A percentile compares a stretch with the other conserved stretches of the same genome.
phyloP scores from a whole-genome alignment of 2,329 filamentous ascomycete genomes.

The Sarocladiaceae sp. region DNA sequence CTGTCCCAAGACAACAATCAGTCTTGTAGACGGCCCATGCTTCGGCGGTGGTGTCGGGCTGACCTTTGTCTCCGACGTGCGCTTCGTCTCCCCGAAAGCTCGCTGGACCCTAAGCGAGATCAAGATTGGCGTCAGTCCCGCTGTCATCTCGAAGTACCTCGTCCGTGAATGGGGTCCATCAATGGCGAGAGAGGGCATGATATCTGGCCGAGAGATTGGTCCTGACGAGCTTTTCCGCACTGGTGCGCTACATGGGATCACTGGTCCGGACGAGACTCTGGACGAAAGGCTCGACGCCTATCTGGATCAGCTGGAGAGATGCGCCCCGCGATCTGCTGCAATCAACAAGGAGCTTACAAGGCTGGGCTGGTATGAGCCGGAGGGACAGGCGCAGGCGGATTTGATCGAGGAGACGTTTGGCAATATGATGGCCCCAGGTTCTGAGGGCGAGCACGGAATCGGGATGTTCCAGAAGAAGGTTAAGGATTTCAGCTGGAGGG shows the following conservation, averaged over 20 bases:
- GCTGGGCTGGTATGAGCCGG: slow-evolving; percentile 17
- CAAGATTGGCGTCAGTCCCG: slow-evolving; percentile 32
- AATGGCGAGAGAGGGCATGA: slow-evolving; percentile 32
- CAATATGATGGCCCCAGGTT: slow-evolving; percentile 16
- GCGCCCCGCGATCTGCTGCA: slow-evolving; percentile 24
- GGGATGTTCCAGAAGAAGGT: slow-evolving; percentile 16
- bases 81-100: slow-evolving; percentile 18
- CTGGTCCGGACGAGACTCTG: slow-evolving; percentile 23
- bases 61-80: slow-evolving; percentile 36
- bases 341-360: slow-evolving; percentile 28
- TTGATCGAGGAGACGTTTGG: slow-evolving; percentile 15
- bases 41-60: slow-evolving; percentile 40
- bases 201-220: slow-evolving; percentile 26
- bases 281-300: too few species aligned
- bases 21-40: slow-evolving; percentile 34
- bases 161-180: slow-evolving; percentile 32
- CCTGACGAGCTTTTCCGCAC: slow-evolving; percentile 19
- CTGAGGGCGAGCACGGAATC: slow-evolving; percentile 13
- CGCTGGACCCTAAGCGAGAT: slow-evolving; percentile 33
- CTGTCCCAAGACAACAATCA: slow-evolving; percentile 36
- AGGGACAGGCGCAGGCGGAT: slow-evolving; percentile 7
- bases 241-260: background rate
- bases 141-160: slow-evolving; percentile 34
- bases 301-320: slow-evolving; percentile 17
- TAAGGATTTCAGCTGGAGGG: too few species aligned